A percentile compares a stretch with the other conserved stretches of the same genome.
These are phyloP conservation scores for Pythium myriotylum DNA, from an alignment of 352 stramenopile species.

Conservation along the genomic window DNA sequence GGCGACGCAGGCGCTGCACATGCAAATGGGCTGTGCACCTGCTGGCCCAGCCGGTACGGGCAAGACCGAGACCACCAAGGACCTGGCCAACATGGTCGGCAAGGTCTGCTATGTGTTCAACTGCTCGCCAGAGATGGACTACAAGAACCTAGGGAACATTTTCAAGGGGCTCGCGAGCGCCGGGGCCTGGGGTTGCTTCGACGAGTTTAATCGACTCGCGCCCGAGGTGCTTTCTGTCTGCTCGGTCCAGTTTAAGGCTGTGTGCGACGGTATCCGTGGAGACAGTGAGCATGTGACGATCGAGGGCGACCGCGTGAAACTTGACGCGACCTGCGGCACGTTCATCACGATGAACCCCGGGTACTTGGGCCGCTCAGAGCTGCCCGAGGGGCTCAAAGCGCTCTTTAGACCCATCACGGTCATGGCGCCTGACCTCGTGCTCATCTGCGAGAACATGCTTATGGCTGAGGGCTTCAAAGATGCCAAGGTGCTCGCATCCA, in stretches of 20 bases:
- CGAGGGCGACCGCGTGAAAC: conserved; percentile 88
- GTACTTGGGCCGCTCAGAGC: conserved; percentile 92
- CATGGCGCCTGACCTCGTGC: conserved; percentile 94
- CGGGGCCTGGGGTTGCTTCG: conserved; percentile 95
- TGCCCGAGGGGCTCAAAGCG: conserved; percentile 94
- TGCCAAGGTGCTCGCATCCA: conserved; percentile 92
- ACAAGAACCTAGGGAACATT: conserved; percentile 95
- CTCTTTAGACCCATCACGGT: conserved; percentile 96
- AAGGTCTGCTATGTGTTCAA: conserved; percentile 96
- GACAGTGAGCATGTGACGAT: conserved; percentile 87
- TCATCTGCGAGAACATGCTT: conserved; percentile 98
- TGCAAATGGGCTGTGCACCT: conserved; percentile 95
- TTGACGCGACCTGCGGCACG: conserved; percentile 90
- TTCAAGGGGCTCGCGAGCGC: conserved; percentile 94
- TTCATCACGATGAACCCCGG: conserved; percentile 98
- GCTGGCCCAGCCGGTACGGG: conserved; percentile 88
- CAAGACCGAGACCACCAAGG: conserved; percentile 97
- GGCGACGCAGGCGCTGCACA: conserved; percentile 92
- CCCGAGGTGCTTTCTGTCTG: conserved; percentile 93
- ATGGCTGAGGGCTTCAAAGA: conserved; percentile 95
- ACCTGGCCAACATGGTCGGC: conserved; percentile 91
- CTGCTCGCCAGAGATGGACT: conserved; percentile 96
- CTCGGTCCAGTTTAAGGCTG: conserved; percentile 94
- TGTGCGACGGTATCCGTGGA: conserved; percentile 93
- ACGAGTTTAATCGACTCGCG: conserved; percentile 95